phyloP scores from a whole-genome alignment of 106 monocot genomes.

The Amphibolis antarctica region DNA sequence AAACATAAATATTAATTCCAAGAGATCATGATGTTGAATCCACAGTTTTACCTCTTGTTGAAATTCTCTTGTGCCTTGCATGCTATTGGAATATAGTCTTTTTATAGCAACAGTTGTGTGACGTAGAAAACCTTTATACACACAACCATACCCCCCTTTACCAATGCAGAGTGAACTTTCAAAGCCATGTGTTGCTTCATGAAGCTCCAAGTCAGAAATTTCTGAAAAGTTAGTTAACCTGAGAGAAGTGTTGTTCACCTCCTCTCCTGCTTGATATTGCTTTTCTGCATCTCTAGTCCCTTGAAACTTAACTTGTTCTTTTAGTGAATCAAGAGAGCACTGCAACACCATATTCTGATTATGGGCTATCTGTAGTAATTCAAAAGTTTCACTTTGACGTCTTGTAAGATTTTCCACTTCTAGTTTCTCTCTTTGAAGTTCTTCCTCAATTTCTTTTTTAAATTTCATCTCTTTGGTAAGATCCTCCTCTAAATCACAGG shows the following conservation, averaged over 20 bases:
- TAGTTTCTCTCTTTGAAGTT: slow-evolving; percentile 8
- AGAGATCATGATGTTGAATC: not conserved
- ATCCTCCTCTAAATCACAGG: slow-evolving; percentile 19
- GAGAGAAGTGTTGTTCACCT: slow-evolving; percentile 3
- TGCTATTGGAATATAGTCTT: slow-evolving; percentile 29
- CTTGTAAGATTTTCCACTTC: slow-evolving; percentile 22
- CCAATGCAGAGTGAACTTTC: slow-evolving; percentile 37
- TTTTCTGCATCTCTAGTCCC: slow-evolving; percentile 26
- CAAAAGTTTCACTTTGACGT: slow-evolving; percentile 11
- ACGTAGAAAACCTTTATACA: slow-evolving; percentile 49
- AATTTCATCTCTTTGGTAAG: slow-evolving; percentile 20
- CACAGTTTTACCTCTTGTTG: slow-evolving; percentile 35
- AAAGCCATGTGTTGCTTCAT: slow-evolving; percentile 46
- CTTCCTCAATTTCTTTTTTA: slow-evolving; percentile 26
- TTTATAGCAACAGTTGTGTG: slow-evolving; percentile 58
- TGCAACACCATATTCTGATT: slow-evolving; percentile 14
- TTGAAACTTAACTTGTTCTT: slow-evolving; percentile 14
- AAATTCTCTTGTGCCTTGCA: slow-evolving; percentile 38
- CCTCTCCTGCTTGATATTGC: slow-evolving; percentile 9
- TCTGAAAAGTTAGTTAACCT: slow-evolving; percentile 19
- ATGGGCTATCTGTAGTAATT: slow-evolving; percentile 20
- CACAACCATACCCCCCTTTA: slow-evolving; percentile 42
- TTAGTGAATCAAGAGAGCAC: slow-evolving; percentile 13
- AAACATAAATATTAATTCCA: not conserved
- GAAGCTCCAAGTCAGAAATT: slow-evolving; percentile 36